Conservation (phyloP, 2,329 filamentous ascomycete species). For the Aspergillus phoenicis region DNA sequence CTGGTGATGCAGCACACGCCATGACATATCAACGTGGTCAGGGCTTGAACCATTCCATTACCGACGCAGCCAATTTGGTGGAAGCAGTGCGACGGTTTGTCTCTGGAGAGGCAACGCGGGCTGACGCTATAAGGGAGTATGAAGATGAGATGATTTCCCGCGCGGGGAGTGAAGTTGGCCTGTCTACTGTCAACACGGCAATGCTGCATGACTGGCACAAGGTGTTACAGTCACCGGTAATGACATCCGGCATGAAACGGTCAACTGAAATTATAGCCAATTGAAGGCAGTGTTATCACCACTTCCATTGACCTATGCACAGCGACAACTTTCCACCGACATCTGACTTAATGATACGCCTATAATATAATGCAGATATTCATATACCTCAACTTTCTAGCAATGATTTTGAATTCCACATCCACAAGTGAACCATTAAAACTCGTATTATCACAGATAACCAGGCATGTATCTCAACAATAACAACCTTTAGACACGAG, state of each 20-base stretch:
- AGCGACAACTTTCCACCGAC: too few species aligned
- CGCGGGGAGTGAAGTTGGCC: conserved; percentile 48
- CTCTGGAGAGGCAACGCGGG: conserved; percentile 12
- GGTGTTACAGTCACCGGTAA: conserved; percentile 23
- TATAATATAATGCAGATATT: too few species aligned
- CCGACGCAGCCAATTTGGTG: conserved; percentile 27
- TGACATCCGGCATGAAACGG: conserved; percentile 18
- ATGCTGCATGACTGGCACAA: conserved; percentile 50
- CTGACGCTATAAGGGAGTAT: conserved; percentile 27
- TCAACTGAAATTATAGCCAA: background rate
- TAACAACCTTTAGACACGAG: too few species aligned
- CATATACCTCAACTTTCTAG: too few species aligned
- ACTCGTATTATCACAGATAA: too few species aligned
- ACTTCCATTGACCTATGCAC: background rate
- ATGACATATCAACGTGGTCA: conserved; percentile 62
- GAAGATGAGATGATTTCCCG: conserved; percentile 45
- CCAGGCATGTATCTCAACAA: too few species aligned
- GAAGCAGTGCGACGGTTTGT: conserved; percentile 19
- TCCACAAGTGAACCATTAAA: too few species aligned
- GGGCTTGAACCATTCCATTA: conserved; percentile 58
- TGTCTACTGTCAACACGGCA: conserved; percentile 47
- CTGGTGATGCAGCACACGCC: conserved; percentile 64
- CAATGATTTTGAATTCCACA: too few species aligned
- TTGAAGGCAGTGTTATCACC: background rate
- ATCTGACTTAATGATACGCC: too few species aligned